phyloP scores from a whole-genome alignment of 305 asterid genomes.

The Lippia alba region DNA sequence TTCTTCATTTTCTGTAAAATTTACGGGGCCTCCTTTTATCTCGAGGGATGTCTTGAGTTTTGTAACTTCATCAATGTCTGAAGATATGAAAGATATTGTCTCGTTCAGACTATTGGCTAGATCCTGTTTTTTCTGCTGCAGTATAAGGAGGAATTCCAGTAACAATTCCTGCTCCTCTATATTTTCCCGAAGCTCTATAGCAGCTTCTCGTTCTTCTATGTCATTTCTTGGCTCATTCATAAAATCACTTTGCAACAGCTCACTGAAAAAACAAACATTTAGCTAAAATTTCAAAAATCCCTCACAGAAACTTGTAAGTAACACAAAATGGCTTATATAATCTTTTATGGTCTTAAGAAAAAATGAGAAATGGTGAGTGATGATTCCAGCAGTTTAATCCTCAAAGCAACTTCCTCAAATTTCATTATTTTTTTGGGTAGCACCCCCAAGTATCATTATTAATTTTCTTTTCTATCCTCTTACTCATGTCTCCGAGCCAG shows the following conservation, averaged over 20 bases:
- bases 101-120: constrained; percentile 64
- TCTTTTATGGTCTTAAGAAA: too few relatives aligned
- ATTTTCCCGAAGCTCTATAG: constrained; percentile 77
- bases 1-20: constrained; percentile 39
- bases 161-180: constrained; percentile 91
- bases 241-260: constrained; percentile 86
- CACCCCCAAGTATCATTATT: constrained; percentile 2
- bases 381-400: too few relatives aligned
- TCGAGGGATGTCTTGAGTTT: constrained; percentile 62
- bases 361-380: too few relatives aligned
- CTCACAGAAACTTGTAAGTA: too few relatives aligned
- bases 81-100: constrained; percentile 65
- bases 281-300: too few relatives aligned
- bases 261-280: constrained; percentile 42
- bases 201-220: constrained; percentile 86
- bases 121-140: constrained; percentile 83
- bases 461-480: not conserved
- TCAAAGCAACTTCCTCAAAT: too few relatives aligned
- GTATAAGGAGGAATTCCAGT: constrained; percentile 78
- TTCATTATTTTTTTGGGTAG: too few relatives aligned
- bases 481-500: not conserved
- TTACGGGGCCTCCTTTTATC: constrained; percentile 48
- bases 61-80: constrained; percentile 82
- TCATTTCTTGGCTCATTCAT: constrained; percentile 79
- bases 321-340: too few relatives aligned